phyloP scores from a whole-genome alignment of 805 yeast genomes.

The Candida tibetensis region DNA sequence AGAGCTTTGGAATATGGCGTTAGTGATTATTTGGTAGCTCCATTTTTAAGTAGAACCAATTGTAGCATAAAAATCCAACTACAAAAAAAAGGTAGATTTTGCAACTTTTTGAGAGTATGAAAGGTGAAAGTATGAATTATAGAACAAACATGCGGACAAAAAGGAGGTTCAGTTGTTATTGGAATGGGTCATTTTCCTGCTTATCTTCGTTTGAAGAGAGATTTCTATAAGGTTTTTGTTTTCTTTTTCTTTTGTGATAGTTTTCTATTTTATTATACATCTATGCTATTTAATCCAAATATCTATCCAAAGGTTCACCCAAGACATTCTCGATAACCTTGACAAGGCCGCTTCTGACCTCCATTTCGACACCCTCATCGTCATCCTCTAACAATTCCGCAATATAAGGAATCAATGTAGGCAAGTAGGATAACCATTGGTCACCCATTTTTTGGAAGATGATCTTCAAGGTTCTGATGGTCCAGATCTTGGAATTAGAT shows the following conservation, averaged over 20 bases:
- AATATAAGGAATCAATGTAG: conserved; percentile 91
- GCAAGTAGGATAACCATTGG: conserved; percentile 86
- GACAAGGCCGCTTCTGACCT: conserved; percentile 86
- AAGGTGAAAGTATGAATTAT: too few species aligned
- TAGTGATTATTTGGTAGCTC: too few species aligned
- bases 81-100: too few species aligned
- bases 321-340: conserved; percentile 87
- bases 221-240: background rate
- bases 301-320: conserved; percentile 92
- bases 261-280: background rate
- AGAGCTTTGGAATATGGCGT: too few species aligned
- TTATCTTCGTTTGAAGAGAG: too few species aligned
- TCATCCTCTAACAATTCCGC: conserved; percentile 96
- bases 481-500: conserved; percentile 76
- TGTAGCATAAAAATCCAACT: too few species aligned
- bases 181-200: too few species aligned
- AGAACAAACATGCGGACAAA: too few species aligned
- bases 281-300: conserved; percentile 50
- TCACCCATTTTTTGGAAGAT: conserved; percentile 92
- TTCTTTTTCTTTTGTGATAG: background rate
- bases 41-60: too few species aligned
- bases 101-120: too few species aligned
- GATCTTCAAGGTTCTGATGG: conserved; percentile 72
- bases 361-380: conserved; percentile 87
- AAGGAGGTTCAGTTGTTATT: too few species aligned